Conservation (phyloP, 1,284 basidiomycete genomes). For the Acaromyces ingoldii region DNA sequence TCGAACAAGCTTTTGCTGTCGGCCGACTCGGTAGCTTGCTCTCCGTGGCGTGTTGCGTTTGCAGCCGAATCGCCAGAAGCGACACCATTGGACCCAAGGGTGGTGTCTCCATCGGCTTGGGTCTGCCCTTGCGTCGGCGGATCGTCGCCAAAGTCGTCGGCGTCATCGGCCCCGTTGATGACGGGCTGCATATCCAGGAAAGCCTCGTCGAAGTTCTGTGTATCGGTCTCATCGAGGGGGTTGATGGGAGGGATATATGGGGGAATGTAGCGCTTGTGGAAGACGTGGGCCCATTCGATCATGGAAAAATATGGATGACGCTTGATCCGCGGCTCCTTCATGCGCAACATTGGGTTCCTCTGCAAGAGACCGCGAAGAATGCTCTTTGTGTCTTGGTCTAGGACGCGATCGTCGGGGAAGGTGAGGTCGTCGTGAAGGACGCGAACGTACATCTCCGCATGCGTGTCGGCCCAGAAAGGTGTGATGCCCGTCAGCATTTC, state of each 20-base stretch:
- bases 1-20: conserved; percentile 35
- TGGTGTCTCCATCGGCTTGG: background rate
- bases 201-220: conserved; percentile 93
- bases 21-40: too few relatives aligned
- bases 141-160: background rate
- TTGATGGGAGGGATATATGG: conserved; percentile 96
- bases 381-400: conserved; percentile 91
- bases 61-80: conserved; percentile 4
- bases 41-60: conserved; percentile 12
- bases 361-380: conserved; percentile 89
- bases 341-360: conserved; percentile 79
- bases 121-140: background rate
- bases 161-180: conserved; percentile 17
- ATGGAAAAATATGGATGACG: conserved; percentile 90
- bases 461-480: conserved; percentile 88
- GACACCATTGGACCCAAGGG: background rate
- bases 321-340: conserved; percentile 88
- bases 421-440: conserved; percentile 79
- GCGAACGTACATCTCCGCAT: conserved; percentile 88
- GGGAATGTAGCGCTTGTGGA: conserved; percentile 89
- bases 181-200: conserved; percentile 73
- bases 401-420: conserved; percentile 80
- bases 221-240: conserved; percentile 86
- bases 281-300: conserved; percentile 92
- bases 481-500: conserved; percentile 91